A percentile compares a stretch with the other conserved stretches of the same genome.
Conservation (phyloP, 208 protist species). For the Leishmania arabica region DNA sequence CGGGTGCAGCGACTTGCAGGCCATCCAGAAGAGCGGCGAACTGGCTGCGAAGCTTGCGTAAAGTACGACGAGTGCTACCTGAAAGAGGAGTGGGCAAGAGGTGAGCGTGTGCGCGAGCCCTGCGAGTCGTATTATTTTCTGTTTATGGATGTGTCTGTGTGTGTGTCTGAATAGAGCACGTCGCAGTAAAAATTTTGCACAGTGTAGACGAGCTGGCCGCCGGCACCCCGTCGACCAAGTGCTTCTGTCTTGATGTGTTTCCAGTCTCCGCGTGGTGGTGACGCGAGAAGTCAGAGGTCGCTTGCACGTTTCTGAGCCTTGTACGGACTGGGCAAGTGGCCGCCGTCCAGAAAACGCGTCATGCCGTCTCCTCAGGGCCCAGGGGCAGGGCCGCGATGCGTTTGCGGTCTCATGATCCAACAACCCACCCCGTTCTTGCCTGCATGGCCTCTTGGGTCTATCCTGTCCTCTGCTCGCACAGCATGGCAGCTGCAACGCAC, state of each 20-base stretch:
- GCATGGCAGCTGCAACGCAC: neutral
- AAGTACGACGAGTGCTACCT: neutral
- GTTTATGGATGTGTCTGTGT: neutral
- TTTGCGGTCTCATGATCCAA: too few species aligned
- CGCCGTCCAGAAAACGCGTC: too few species aligned
- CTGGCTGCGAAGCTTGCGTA: slow-evolving; percentile 48
- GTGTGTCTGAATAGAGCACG: neutral
- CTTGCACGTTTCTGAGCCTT: too few species aligned
- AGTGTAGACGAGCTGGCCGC: neutral
- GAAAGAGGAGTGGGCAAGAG: neutral
- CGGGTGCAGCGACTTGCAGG: slow-evolving; percentile 57
- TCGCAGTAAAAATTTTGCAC: neutral
- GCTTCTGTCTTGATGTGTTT: neutral
- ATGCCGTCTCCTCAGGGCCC: neutral
- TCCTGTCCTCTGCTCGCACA: neutral
- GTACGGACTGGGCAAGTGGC: neutral
- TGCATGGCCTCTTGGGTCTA: neutral
- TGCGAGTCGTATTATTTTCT: neutral
- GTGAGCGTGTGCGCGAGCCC: neutral
- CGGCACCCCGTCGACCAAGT: neutral
- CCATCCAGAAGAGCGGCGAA: slow-evolving; percentile 48
- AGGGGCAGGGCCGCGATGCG: neutral
- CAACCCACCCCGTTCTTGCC: neutral
- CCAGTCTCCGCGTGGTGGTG: too few species aligned
- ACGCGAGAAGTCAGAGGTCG: too few species aligned